phyloP scores from a whole-genome alignment of 1,284 basidiomycete species.

The Ganoderma leucocontextum region DNA sequence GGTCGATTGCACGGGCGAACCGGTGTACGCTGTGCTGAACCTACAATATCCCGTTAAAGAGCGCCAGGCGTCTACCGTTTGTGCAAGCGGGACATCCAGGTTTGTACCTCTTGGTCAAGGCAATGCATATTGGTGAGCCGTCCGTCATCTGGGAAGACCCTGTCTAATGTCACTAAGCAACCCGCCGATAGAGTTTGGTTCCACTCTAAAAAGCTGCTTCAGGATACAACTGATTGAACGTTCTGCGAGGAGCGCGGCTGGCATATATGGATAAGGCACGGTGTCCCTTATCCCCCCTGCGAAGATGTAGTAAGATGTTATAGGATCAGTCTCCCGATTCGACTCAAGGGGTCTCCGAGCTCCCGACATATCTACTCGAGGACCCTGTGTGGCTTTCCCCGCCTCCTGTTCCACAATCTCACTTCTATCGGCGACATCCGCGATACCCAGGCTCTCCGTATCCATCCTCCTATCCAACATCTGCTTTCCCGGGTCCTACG shows the following conservation, averaged over 20 bases:
- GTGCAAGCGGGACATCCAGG: background rate
- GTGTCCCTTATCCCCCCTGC: background rate
- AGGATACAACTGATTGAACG: background rate
- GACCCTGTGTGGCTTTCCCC: background rate
- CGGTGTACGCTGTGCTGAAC: background rate
- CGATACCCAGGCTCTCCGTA: conserved; percentile 40
- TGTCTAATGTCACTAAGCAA: background rate
- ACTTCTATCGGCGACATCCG: conserved; percentile 44
- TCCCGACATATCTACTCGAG: background rate
- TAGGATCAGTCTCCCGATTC: background rate
- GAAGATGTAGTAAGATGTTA: background rate
- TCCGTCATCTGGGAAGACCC: too few relatives aligned
- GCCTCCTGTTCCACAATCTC: conserved; percentile 34
- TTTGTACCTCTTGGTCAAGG: background rate
- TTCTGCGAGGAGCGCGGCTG: background rate
- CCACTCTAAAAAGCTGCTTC: background rate
- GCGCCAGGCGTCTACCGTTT: background rate
- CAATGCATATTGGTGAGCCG: background rate
- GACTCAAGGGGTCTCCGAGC: background rate
- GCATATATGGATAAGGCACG: background rate
- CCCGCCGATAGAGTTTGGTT: background rate
- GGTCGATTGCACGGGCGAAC: background rate
- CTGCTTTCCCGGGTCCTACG: conserved; percentile 41
- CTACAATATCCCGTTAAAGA: background rate
- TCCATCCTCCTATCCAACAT: conserved; percentile 44